phyloP scores from a whole-genome alignment of 208 protist species.

The Acanthamoeba triangularis region DNA sequence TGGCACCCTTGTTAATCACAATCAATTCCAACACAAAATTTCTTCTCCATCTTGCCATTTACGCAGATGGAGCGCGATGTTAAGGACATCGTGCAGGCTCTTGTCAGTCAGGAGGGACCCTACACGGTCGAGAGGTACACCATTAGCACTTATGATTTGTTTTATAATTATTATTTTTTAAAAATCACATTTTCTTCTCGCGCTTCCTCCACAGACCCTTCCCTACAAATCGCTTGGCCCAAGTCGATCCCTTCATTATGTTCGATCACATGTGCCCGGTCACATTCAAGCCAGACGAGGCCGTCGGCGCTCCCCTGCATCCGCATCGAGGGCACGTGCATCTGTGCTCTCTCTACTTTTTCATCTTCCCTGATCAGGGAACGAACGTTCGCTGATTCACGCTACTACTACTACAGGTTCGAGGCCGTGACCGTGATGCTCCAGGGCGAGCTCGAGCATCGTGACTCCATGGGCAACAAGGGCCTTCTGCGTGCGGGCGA shows the following conservation, averaged over 20 bases:
- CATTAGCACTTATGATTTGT: neutral
- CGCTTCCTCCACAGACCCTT: neutral
- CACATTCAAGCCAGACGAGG: constrained; percentile 45
- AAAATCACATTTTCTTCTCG: neutral
- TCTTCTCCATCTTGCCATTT: neutral
- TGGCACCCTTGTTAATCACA: neutral
- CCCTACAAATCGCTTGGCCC: constrained; percentile 19
- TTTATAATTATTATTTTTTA: neutral
- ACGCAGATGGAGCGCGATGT: constrained; percentile 11
- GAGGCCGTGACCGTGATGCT: constrained; percentile 94
- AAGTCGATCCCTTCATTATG: constrained; percentile 87
- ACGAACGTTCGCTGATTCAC: neutral
- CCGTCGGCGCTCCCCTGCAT: constrained; percentile 93
- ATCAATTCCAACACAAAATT: neutral
- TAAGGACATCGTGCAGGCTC: constrained; percentile 2
- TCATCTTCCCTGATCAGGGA: neutral
- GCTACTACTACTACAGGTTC: constrained; percentile 87
- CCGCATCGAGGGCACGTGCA: constrained; percentile 90
- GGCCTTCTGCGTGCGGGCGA: constrained; percentile 92
- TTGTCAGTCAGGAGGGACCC: constrained; percentile 5
- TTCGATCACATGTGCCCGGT: constrained; percentile 84
- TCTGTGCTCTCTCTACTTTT: neutral
- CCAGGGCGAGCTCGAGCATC: constrained; percentile 92
- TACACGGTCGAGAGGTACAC: constrained; percentile 41
- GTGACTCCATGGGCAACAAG: constrained; percentile 91